Base-by-base conservation (phyloP, 2,329 filamentous ascomycete species). In the Diplodia corticola region DNA sequence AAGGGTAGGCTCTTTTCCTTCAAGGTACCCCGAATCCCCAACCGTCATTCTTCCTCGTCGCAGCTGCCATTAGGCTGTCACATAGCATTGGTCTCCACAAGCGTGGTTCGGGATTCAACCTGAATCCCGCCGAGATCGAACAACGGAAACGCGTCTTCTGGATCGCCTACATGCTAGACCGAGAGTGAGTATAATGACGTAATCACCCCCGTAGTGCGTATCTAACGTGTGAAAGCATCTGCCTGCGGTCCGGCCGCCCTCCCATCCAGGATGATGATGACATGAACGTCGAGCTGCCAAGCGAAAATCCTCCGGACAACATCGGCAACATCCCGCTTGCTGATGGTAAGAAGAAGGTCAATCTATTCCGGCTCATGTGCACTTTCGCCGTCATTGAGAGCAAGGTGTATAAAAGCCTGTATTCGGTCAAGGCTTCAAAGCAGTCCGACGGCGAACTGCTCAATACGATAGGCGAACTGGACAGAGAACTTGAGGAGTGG, bases 21-120 rank as follows among this genome's bases (percentile, higher is more conserved):
- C 92, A 97, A 76, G 95, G 95, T 69, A 98, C 95, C 0, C 94
- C 95, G 0, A 99, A 98, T 73, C 95, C 94, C 0, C 95, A 99
- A 72, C 94, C 95, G 1, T 91, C 92, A 2, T 97, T 96, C 76
- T 89, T 97, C 72, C 85, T 98, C 59, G 89, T 98, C 33, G 91
- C 94, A 5, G 91, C 93, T 13, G 95, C 95, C 3, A 94, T 98
- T 70, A 86, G 95, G 63, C 83, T 97, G 22, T 91, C 94, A 1
- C 94, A 98, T 76, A 97, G 90, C 73, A 97, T 99, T 73, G 95
- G 95, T 22, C 84, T 99, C 40, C 95, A 99, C 80, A 97, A 97
- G 79, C 89, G 91, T 63, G 94, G 93, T 4, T 92, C 91, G 6
- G 92, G 91, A 2, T 98, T 98, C 80, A 95, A 96, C 70, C 83